Evolutionary conservation across 257 asterid genomes (phyloP).

Genomic region (Thymus quinquecostatus): DNA sequence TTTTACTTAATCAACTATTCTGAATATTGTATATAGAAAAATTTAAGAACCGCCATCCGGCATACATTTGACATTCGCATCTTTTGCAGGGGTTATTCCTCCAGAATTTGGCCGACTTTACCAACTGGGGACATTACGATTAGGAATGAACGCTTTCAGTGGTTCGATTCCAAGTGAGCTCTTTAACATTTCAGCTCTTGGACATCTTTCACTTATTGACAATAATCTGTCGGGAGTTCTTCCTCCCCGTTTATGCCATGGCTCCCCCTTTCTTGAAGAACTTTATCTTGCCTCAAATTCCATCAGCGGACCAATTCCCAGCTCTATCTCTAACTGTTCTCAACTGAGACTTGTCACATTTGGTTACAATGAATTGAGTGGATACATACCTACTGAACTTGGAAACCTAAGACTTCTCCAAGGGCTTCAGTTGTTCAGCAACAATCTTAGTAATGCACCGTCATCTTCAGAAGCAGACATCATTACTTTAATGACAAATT

Average conservation of each 20-base stretch:
- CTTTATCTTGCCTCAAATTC: not conserved
- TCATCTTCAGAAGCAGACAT: slow-evolving; percentile 26
- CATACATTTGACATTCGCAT: not conserved
- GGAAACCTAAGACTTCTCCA: slow-evolving; percentile 29
- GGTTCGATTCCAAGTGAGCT: not conserved
- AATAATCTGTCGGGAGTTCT: slow-evolving; percentile 35
- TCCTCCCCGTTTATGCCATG: slow-evolving; percentile 7
- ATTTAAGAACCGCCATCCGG: no score
- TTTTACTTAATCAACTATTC: no score
- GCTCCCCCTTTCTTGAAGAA: not conserved
- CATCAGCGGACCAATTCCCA: slow-evolving; percentile 39
- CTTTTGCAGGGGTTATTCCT: not conserved
- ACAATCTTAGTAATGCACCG: slow-evolving; percentile 19
- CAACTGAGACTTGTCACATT: slow-evolving; percentile 26
- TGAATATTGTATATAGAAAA: no score
- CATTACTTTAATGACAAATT: slow-evolving; percentile 41
- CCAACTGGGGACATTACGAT: not conserved
- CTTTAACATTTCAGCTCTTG: slow-evolving; percentile 36
- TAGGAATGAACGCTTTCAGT: not conserved
- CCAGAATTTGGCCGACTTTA: not conserved
- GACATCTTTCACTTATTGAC: rapidly evolving
- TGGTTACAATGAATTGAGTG: not conserved
- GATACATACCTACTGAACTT: slow-evolving; percentile 28
- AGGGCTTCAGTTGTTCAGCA: slow-evolving; percentile 6
- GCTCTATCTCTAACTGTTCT: slow-evolving; percentile 42